A percentile compares a stretch with the other conserved stretches of the same genome.
These are phyloP conservation scores for Nothopassalora personata DNA, from an alignment of 2,329 filamentous ascomycete genomes.

Conservation along the genomic window DNA sequence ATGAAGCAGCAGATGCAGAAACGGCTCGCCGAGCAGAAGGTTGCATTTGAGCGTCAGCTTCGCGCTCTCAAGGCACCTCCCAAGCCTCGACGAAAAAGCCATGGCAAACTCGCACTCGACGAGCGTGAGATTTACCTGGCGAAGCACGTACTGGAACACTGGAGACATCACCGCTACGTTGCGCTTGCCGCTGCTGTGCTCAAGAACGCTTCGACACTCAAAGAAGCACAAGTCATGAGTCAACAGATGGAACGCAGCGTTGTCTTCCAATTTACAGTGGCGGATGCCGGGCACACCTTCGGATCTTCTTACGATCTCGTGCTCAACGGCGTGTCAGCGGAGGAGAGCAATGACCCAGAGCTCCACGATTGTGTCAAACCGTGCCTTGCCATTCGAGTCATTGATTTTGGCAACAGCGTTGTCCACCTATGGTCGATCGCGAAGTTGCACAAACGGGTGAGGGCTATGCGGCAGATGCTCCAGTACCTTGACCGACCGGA, in stretches of 20 bases:
- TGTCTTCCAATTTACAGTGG: slow-evolving; percentile 88
- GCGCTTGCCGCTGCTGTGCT: slow-evolving; percentile 89
- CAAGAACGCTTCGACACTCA: slow-evolving; percentile 79
- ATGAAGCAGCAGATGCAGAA: slow-evolving; percentile 86
- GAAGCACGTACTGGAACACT: slow-evolving; percentile 62
- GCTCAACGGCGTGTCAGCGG: slow-evolving; percentile 78
- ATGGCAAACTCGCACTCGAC: slow-evolving; percentile 55
- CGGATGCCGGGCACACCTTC: slow-evolving; percentile 80
- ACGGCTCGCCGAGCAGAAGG: slow-evolving; percentile 76
- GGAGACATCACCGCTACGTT: slow-evolving; percentile 81
- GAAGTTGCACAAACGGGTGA: slow-evolving; percentile 80
- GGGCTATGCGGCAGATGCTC: slow-evolving; percentile 92
- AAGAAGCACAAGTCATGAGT: slow-evolving; percentile 97
- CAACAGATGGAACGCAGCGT: slow-evolving; percentile 90
- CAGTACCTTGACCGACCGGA: slow-evolving; percentile 95
- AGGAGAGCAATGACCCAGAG: slow-evolving; percentile 65
- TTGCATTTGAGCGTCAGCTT: slow-evolving; percentile 77
- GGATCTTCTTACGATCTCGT: slow-evolving; percentile 97
- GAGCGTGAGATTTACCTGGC: slow-evolving; percentile 68
- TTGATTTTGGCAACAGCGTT: slow-evolving; percentile 81
- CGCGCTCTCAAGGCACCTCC: slow-evolving; percentile 57
- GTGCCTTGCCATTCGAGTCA: slow-evolving; percentile 81
- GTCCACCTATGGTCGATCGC: slow-evolving; percentile 92
- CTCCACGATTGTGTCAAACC: slow-evolving; percentile 80
- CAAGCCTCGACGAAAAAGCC: slow-evolving; percentile 19